A percentile compares a stretch with the other conserved stretches of the same genome.
phyloP scores from a whole-genome alignment of 345 rosid species.

The Eucalyptus sp. region DNA sequence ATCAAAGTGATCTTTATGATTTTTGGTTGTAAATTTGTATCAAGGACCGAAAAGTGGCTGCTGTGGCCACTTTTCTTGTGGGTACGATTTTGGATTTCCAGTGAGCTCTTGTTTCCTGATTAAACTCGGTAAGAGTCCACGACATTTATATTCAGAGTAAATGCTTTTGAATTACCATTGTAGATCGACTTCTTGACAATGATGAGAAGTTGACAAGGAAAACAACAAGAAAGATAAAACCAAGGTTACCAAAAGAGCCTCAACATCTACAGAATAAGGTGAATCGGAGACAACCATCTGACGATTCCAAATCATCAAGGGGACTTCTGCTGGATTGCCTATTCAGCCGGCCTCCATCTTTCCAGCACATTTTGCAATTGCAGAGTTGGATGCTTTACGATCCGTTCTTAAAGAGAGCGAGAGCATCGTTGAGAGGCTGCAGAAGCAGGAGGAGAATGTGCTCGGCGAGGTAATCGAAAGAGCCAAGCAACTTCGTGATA shows the following conservation, averaged over 20 bases:
- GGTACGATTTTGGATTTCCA: background rate
- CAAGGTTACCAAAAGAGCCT: slow-evolving; percentile 25
- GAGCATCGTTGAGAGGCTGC: slow-evolving; percentile 52
- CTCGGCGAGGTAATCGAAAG: slow-evolving; percentile 56
- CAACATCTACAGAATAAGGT: slow-evolving; percentile 18
- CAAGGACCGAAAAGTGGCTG: background rate
- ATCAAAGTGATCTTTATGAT: background rate
- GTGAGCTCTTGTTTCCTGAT: background rate
- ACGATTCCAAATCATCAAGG: slow-evolving; percentile 5
- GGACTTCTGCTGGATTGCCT: slow-evolving; percentile 25
- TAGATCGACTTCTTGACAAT: slow-evolving; percentile 34
- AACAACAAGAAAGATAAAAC: slow-evolving; percentile 32
- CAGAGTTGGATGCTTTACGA: slow-evolving; percentile 61
- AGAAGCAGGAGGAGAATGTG: slow-evolving; percentile 59
- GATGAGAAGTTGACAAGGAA: slow-evolving; percentile 44
- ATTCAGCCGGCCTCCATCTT: slow-evolving; percentile 31
- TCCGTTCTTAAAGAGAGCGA: slow-evolving; percentile 60
- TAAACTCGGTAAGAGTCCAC: background rate
- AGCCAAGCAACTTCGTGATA: slow-evolving; percentile 67
- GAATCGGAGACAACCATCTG: slow-evolving; percentile 24
- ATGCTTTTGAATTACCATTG: background rate
- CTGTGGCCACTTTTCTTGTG: background rate
- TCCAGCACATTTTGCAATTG: slow-evolving; percentile 17
- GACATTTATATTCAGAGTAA: too few species aligned
- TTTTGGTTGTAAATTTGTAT: background rate